Evolutionary conservation across 352 stramenopile genomes (phyloP), one percentile per base, ranked within the genome.

Genomic region (Phytopythium vexans): DNA sequence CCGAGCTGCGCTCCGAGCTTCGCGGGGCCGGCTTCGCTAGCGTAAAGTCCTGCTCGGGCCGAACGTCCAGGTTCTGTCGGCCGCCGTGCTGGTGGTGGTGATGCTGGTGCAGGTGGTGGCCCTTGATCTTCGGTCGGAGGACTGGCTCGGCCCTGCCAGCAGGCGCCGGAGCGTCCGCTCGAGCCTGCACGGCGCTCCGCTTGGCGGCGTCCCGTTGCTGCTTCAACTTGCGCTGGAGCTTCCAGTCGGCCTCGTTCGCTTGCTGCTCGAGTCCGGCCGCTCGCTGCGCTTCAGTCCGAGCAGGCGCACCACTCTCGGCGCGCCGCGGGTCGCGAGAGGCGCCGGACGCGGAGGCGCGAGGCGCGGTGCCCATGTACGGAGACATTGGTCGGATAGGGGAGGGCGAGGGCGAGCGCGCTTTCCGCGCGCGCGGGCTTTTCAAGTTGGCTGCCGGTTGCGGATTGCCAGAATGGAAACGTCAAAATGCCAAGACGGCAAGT

Each of bases 201-300:
- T 74, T 76, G 43, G 63, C 63, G 5, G 70, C 59, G 52, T 86
- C 75, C 48, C 75, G 78, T 62, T 83, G 75, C 56, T 77, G 67
- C 70, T 88, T 87, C 58, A 88, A 60, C 55, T 88, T 83, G 70
- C 76, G 76, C 54, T 83, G 76, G 38, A 66, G 51, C 54, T 87
- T 89, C 68, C 59, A 83, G 61, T 76, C 54, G 40, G 64, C 57
- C n/a, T 78, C 68, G 43, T 68, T 49, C 21, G 21, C 1, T 27
- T 27, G 21, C 21, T 27, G 21, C 21, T 27, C 21, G 21, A 27
- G 21, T 27, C 21, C 21, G 21, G 21, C 21, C 21, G 21, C 21
- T 27, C 21, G 21, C 2, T 27, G 21, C 21, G 21, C 21, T 27
- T 27, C 21, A 27, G 21, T 27, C 21, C 21, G 21, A 27, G 21